Evolutionary conservation across 148 eudicot species (phyloP), one percentile per base, ranked within the genome.

Genomic region (Cornus controversa): DNA sequence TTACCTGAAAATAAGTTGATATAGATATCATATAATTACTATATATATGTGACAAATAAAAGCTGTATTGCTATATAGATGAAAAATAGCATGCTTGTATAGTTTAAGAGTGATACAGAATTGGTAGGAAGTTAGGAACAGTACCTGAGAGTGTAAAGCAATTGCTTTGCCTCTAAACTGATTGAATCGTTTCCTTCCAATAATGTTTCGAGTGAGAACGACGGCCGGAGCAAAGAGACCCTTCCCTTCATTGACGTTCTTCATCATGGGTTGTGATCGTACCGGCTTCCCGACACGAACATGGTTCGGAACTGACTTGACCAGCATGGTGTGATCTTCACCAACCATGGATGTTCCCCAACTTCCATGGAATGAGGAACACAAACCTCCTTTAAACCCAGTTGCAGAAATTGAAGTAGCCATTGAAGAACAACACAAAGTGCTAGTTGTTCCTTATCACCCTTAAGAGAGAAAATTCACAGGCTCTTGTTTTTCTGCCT

Each of bases 81-180:
- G 34, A 54, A 5, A 54, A 14, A 1, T 40, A 40, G 8, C 6
- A 0, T 40, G 9, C 20, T 14, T 54, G 15, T 54, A 54, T 0
- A 54, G 22, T 4, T 20, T 14, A 54, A 16, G 60, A 54, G 60
- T 54, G 60, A 54, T 54, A 0, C 18, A 54, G 60, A 54, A 54
- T 4, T 54, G 47, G 42, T 23, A 28, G 29, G n/a, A n/a, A 9
- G 0, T 0, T 40, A 13, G n/a, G n/a, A n/a, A n/a, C n/a, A n/a
- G 27, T 88, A 91, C 99, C 94, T 93, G 99, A 40, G 99, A 96
- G 80, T 96, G 99, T 65, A 96, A 85, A 77, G 99, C 98, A 68
- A 96, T 96, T 10, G 97, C 99, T 84, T 96, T 96, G 63, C 99
- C 99, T 82, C 98, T 84, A 72, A 96, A 88, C 88, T 96, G 99